These are phyloP conservation scores for Mrakia frigida DNA, from an alignment of 768 basidiomycete species.

Conservation along the genomic window DNA sequence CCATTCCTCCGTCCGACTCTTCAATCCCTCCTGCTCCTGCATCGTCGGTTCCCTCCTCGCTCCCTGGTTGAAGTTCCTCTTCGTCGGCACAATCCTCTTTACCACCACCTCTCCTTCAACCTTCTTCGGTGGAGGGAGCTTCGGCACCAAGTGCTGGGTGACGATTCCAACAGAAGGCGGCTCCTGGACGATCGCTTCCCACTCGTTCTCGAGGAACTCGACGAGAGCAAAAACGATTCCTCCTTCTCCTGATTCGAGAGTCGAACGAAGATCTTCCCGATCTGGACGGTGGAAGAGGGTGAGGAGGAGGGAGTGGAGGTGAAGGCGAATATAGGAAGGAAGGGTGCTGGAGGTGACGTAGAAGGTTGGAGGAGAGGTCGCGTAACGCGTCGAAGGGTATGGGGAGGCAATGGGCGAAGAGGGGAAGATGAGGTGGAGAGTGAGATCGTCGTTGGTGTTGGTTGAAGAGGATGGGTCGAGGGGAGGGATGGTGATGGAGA, in stretches of 20 bases:
- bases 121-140: slow-evolving; percentile 29
- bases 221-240: slow-evolving; percentile 62
- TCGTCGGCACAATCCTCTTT: slow-evolving; percentile 23
- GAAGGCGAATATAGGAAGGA: slow-evolving; percentile 74
- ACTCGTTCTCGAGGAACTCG: slow-evolving; percentile 63
- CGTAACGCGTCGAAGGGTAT: slow-evolving; percentile 48
- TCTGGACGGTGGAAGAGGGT: slow-evolving; percentile 52
- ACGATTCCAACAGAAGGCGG: slow-evolving; percentile 71
- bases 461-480: background rate
- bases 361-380: slow-evolving; percentile 57
- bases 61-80: slow-evolving; percentile 28
- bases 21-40: slow-evolving; percentile 39
- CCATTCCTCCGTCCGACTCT: slow-evolving; percentile 52
- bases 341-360: slow-evolving; percentile 65
- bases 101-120: slow-evolving; percentile 1
- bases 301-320: slow-evolving; percentile 68
- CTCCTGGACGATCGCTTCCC: slow-evolving; percentile 56
- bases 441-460: slow-evolving; percentile 42
- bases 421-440: slow-evolving; percentile 62
- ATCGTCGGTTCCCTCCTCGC: slow-evolving; percentile 37
- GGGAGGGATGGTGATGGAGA: slow-evolving; percentile 59
- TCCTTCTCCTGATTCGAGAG: slow-evolving; percentile 60
- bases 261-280: slow-evolving; percentile 45
- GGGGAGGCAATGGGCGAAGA: slow-evolving; percentile 43
- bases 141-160: slow-evolving; percentile 55